Conservation (phyloP, 805 yeast genomes). For the Maudiozyma pseudohumilis region DNA sequence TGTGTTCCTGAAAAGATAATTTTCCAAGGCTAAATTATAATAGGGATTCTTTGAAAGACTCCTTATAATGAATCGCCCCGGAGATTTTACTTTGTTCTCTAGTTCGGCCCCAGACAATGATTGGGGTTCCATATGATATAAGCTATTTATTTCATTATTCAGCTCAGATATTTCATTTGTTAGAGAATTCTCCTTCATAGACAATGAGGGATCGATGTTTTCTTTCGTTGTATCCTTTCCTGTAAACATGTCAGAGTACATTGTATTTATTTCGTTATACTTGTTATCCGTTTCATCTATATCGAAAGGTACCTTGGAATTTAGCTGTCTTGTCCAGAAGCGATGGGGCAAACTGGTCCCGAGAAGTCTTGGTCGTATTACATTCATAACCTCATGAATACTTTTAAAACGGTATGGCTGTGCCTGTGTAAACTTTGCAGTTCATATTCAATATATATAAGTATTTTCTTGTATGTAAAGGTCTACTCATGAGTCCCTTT, state of each 20-base stretch:
- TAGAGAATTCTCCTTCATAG: slow-evolving; percentile 4
- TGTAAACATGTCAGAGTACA: slow-evolving; percentile 31
- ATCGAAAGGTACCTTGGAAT: slow-evolving; percentile 14
- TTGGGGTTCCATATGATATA: slow-evolving; percentile 16
- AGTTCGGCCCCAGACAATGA: slow-evolving; percentile 14
- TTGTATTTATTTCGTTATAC: slow-evolving; percentile 27
- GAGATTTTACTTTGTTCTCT: slow-evolving; percentile 25
- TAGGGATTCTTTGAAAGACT: slow-evolving; percentile 49
- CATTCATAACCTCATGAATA: too few relatives aligned
- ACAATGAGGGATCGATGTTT: background rate
- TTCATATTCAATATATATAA: too few relatives aligned
- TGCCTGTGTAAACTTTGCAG: too few relatives aligned
- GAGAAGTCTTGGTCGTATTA: too few relatives aligned
- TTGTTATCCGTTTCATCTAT: slow-evolving; percentile 16
- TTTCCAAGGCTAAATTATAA: slow-evolving; percentile 73
- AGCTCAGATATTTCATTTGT: slow-evolving; percentile 27
- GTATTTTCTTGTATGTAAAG: too few relatives aligned
- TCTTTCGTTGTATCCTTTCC: background rate
- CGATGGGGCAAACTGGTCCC: too few relatives aligned
- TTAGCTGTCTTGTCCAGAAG: background rate
- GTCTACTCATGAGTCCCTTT: too few relatives aligned
- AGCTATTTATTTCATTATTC: slow-evolving; percentile 26
- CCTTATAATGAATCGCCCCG: slow-evolving; percentile 49
- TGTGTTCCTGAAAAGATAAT: slow-evolving; percentile 57
- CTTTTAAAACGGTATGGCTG: too few relatives aligned